Evolutionary conservation across 768 basidiomycete species (phyloP), one percentile per base, ranked within the genome.

Genomic region (Agrocybe pediades): DNA sequence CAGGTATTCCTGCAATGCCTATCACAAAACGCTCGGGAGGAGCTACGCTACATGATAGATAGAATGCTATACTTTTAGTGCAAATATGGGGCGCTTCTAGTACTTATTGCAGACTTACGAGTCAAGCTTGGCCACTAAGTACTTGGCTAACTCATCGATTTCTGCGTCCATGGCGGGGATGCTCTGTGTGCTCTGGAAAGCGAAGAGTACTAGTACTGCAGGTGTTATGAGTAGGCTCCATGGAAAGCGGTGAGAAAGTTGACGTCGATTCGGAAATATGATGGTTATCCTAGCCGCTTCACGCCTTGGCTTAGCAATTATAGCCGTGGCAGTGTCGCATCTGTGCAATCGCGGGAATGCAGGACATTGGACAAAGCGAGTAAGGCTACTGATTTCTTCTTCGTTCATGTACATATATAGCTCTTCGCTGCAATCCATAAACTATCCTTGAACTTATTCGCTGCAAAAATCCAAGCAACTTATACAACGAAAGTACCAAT

Each of bases 1-100:
- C 95, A 3, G 95, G 95, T 16, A 88, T 80, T 7, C 91, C 91
- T 30, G 85, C 74, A 53, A 92, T 78, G 29, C 88, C 92, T 27
- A 92, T 79, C 13, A 93, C 68, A 25, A 92, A 74, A 25, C 91
- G 82, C 26, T 68, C 63, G 25, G 68, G 59, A 11, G 56, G 40
- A 0, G 71, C 67, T 11, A 64, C 70, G 58, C 78, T 80, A 36
- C n/a, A 36, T 36, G 33, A 15, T 11, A 36, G 13, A 36, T n/a
- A 41, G 33, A 51, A 40, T 39, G 53, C 48, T 26, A 24, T 24
- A 16, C 39, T 25, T 43, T 55, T 44, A 11, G 36, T 17, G 39
- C 23, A 24, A 41, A 23, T 39, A 25, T 51, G 16, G 23, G 21
- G 24, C 30, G 26, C 20, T 11, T 36, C 16, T 46, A 30, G 46